Percentiles rank a stretch among this genome's conserved stretches.
Conservation (phyloP, 495 filamentous ascomycete genomes). For the Penicillium bialowiezense region DNA sequence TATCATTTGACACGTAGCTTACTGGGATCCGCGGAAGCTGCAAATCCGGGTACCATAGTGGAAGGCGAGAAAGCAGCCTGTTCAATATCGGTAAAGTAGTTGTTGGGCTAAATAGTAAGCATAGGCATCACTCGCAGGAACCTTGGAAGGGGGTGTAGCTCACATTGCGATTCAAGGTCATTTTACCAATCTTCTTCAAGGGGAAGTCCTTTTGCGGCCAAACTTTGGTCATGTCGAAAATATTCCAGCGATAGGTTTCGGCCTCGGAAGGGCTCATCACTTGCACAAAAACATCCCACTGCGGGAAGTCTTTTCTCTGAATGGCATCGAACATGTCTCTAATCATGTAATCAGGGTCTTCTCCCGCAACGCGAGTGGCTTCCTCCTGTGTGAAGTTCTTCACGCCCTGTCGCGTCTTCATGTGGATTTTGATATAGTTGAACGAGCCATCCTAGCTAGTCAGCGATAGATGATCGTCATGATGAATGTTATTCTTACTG, state of each 20-base stretch:
- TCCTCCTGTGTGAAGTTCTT: slow-evolving; percentile 58
- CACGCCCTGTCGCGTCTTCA: slow-evolving; percentile 63
- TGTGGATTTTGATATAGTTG: slow-evolving; percentile 62
- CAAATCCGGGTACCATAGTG: slow-evolving; percentile 48
- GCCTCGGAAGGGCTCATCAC: slow-evolving; percentile 42
- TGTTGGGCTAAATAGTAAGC: slow-evolving; percentile 31
- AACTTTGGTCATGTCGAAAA: slow-evolving; percentile 44
- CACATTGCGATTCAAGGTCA: slow-evolving; percentile 36
- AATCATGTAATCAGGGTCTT: slow-evolving; percentile 39
- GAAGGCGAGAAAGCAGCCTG: slow-evolving; percentile 50
- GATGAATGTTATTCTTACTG: slow-evolving; percentile 31
- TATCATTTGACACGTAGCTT: slow-evolving; percentile 5
- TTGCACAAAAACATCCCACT: slow-evolving; percentile 48
- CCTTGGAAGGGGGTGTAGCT: slow-evolving; percentile 5
- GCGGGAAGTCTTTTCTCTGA: slow-evolving; percentile 34
- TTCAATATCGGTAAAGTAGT: slow-evolving; percentile 50
- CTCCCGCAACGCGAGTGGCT: slow-evolving; percentile 52
- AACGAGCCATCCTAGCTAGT: slow-evolving; percentile 53
- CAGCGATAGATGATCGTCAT: slow-evolving; percentile 6
- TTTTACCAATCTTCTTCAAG: slow-evolving; percentile 30
- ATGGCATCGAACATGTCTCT: slow-evolving; percentile 36
- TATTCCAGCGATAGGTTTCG: slow-evolving; percentile 32
- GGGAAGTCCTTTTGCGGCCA: slow-evolving; percentile 39
- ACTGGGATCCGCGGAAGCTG: slow-evolving; percentile 44
- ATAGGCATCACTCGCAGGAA: not conserved